Conservation (phyloP, 2,329 filamentous ascomycete species). For the Clonostachys rosea region DNA sequence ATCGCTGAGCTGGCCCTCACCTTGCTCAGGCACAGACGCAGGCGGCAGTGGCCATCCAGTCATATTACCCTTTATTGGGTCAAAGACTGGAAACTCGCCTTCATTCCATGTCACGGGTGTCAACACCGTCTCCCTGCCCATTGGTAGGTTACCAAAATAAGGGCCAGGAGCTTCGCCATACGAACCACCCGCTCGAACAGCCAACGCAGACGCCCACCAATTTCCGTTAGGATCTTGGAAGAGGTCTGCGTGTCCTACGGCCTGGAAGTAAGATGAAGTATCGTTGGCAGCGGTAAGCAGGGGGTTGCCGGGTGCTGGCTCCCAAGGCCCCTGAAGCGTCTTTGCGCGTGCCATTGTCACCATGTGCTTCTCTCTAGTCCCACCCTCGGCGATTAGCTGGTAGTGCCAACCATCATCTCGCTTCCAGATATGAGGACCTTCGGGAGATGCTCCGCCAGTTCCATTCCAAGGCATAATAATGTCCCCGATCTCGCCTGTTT, state of each 20-base stretch:
- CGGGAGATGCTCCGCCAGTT: conserved; percentile 27
- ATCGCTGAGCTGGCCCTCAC: conserved; percentile 13
- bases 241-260: conserved; percentile 37
- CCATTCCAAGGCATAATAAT: conserved; percentile 35
- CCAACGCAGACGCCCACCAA: conserved; percentile 27
- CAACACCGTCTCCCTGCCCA: conserved; percentile 50
- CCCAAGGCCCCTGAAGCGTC: conserved; percentile 34
- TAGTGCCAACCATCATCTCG: conserved; percentile 36
- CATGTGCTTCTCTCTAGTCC: conserved; percentile 33
- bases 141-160: conserved; percentile 30
- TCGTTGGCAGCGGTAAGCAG: conserved; percentile 33
- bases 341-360: conserved; percentile 35
- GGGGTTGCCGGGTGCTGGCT: conserved; percentile 32
- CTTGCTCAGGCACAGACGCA: conserved; percentile 11
- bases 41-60: conserved; percentile 26
- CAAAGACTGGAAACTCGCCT: conserved; percentile 38
- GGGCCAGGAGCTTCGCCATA: conserved; percentile 7
- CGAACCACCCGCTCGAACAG: conserved; percentile 10
- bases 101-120: conserved; percentile 41
- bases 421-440: conserved; percentile 40
- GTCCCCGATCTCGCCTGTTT: conserved; percentile 22
- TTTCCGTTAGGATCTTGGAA: conserved; percentile 36
- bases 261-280: conserved; percentile 29
- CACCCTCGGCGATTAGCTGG: conserved; percentile 42
- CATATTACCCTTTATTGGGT: conserved; percentile 12